Base-by-base conservation (phyloP, 768 basidiomycete genomes). In the Lentinula aciculospora region DNA sequence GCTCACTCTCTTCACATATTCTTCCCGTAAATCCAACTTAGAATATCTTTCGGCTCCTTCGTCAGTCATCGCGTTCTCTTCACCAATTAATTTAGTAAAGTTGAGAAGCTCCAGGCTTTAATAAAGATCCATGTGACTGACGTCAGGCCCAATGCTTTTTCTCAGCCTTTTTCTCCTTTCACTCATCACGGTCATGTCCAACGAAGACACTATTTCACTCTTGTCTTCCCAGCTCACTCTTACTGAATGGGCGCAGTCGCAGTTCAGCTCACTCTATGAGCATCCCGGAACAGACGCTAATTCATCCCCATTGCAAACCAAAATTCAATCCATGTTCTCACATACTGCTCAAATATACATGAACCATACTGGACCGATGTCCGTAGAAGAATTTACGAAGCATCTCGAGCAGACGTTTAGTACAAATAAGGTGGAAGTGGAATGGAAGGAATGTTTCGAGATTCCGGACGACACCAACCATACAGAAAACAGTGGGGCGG, bases 401-500 rank as follows among this genome's bases (percentile, higher is more conserved):
- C 62, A 68, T 0, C 19, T 77, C 21, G 37, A 53, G 9, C 53
- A 65, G 3, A 63, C 60, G 1, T 66, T 64, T 21, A 58, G 65
- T 3, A 63, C 66, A 7, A 60, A 37, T 4, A 63, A 60, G 3
- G 63, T 63, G 4, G 61, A 65, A 19, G 57, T 75, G 4, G 65
- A 69, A 4, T 80, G 78, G 76, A 66, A 68, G 17, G 65, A 73
- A 4, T 23, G 72, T 42, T 58, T 73, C 44, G 69, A 73, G 25
- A 62, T 64, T 3, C 56, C 61, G 21, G 57, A 60, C 29, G 21
- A 3, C 8, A 44, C 21, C 8, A 21, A 44, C 7, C 29, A 57
- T 13, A 53, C 58, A 9, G 39, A n/a, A 15, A 31, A 58, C 9
- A 53, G 8, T 45, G 29, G 19, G 15, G n/a, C 3, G 47, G 25